Evolutionary conservation across 2,329 filamentous ascomycete genomes (phyloP), one percentile per base, ranked within the genome.

Genomic region (Phyllachora maydis): DNA sequence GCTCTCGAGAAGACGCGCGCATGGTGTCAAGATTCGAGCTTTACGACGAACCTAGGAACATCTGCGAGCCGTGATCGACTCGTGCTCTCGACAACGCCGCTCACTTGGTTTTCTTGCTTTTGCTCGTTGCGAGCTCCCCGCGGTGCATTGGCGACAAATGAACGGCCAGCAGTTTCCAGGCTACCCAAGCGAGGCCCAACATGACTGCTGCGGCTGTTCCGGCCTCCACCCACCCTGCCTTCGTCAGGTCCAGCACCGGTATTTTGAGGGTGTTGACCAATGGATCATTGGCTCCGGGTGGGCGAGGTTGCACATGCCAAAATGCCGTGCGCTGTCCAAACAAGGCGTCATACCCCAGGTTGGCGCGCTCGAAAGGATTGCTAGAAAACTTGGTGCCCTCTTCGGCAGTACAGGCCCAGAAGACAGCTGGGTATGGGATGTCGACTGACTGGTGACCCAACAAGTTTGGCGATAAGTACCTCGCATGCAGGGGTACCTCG

Each of bases 351-450:
- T 83, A 93, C 1, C 82, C 83, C n/a, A 93, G 38, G 39, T 79
- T 66, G n/a, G 59, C 52, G 5, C 78, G 58, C 43, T 93, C 83
- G 45, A 95, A 95, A 0, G 85, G 85, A 38, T 76, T 92, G 4
- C 59, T 62, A 0, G 62, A 46, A 46, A 85, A 77, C 36, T 77
- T 73, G 1, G 58, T 59, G 1, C 62, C 66, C 24, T 66, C 59
- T 7, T 65, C 61, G 0, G 71, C 64, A 6, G 63, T 56, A 40
- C 85, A 95, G 1, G 82, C 81, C 83, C 83, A 93, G 52, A 93
- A 93, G 0, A 93, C 63, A 0, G 66, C 63, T 0, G 85, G 85
- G 52, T 75, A 83, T 0, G 85, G 77, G 0, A 88, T 44, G n/a
- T 66, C 50, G 1, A 70, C 45, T 4, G 54, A 34, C 3, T 49